Conservation (phyloP, 2,329 filamentous ascomycete genomes). For the Grosmannia huntii region DNA sequence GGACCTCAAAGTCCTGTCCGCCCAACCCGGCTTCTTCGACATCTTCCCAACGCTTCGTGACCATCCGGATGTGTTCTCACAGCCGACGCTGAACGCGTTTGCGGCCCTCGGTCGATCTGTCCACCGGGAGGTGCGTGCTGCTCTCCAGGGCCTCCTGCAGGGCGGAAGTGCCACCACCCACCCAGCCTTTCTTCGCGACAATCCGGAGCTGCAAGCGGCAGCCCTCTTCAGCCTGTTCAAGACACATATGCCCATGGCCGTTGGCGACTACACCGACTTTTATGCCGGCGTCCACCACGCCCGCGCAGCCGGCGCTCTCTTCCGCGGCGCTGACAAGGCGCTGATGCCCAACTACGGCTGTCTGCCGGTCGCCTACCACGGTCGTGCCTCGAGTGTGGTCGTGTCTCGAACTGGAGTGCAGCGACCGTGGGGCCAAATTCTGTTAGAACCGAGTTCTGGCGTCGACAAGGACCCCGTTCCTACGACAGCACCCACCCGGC, state of each 20-base stretch:
- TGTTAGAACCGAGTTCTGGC: conserved; percentile 26
- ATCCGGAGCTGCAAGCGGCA: conserved; percentile 40
- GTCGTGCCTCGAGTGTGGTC: conserved; percentile 62
- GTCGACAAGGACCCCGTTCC: conserved; percentile 42
- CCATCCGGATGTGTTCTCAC: conserved; percentile 13
- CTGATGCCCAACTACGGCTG: conserved; percentile 73
- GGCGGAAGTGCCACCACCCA: conserved; percentile 36
- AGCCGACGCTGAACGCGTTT: conserved; percentile 35
- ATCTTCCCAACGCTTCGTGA: conserved; percentile 13
- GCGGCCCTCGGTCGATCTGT: conserved; percentile 56
- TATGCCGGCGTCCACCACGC: conserved; percentile 73
- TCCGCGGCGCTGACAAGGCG: conserved; percentile 48
- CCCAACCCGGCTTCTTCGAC: conserved; percentile 41
- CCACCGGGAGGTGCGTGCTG: conserved; percentile 55
- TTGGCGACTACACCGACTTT: conserved; percentile 79
- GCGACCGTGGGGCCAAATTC: conserved; percentile 64
- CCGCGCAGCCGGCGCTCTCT: conserved; percentile 52
- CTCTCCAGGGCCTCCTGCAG: conserved; percentile 52
- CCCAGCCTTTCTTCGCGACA: conserved; percentile 50
- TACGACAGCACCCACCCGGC: conserved; percentile 48
- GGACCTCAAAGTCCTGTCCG: conserved; percentile 50
- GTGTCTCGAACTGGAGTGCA: conserved; percentile 60
- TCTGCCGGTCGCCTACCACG: conserved; percentile 72
- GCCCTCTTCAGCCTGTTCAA: conserved; percentile 48
- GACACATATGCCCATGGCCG: conserved; percentile 61